Evolutionary conservation across 495 filamentous ascomycete species (phyloP), one percentile per base, ranked within the genome.

Genomic region (Aspergillus ellipticus): DNA sequence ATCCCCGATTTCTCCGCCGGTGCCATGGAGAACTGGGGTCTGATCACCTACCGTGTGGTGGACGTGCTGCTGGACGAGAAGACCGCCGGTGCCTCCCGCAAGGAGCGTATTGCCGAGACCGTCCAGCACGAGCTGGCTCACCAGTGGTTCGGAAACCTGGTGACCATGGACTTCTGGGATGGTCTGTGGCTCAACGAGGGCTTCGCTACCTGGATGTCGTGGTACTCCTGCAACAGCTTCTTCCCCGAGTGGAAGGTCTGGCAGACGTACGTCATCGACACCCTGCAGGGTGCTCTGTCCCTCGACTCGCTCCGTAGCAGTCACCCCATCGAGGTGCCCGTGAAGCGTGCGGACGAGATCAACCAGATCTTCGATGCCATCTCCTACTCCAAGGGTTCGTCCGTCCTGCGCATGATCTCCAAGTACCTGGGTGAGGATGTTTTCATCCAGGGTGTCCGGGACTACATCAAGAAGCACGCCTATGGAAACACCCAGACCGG

Each of bases 121-220:
- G 94, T 97, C 17, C 91, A 95, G 79, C 94, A 98, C 74, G 94
- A 98, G 68, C 77, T 98, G 65, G 94, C 94, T 42, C 94, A 98
- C 75, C 94, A 98, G 73, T 98, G 94, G 94, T 97, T 98, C 63
- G 94, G 94, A 56, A 97, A 98, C 73, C 78, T 98, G 55, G 94
- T 98, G 42, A 98, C 94, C 39, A 98, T 98, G 94, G 93, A 97
- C 71, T 98, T 94, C 82, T 98, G 94, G 94, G 92, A 97, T 72
- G 93, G 91, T 28, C 76, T 98, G 26, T 98, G 94, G 94, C 85
- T 98, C 56, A 97, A 97, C 69, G 94, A 98, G 73, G 93, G 93
- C 21, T 97, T 97, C 68, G 94, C 94, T 28, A 97, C 94, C 21
- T 98, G 94, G 95, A 80, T 81, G 78, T 80, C 78, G 10, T 82